Conservation (phyloP, 106 monocot genomes). For the Amphibolis antarctica region DNA sequence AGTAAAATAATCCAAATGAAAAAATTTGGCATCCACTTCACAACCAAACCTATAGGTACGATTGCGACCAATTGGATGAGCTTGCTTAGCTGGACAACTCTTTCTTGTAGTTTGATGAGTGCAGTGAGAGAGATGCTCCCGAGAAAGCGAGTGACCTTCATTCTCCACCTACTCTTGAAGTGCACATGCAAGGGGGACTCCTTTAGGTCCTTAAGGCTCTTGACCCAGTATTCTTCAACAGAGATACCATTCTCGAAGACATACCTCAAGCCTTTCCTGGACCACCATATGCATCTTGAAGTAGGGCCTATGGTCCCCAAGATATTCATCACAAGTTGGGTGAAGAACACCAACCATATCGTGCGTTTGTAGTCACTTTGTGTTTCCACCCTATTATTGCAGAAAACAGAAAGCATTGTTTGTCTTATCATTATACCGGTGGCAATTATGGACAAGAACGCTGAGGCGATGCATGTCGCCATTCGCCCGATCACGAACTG, state of each 20-base stretch:
- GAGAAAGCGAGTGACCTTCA: neutral
- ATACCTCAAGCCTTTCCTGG: neutral
- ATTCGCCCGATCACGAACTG: conserved; percentile 13
- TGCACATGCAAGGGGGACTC: neutral
- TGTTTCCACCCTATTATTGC: too few relatives aligned
- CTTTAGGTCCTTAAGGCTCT: conserved; percentile 4
- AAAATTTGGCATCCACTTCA: neutral
- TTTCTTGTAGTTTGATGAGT: conserved; percentile 1
- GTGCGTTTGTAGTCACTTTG: neutral
- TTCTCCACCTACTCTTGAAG: neutral
- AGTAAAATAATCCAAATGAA: neutral
- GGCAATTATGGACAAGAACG: conserved; percentile 3
- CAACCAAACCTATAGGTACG: neutral
- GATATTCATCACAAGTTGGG: neutral
- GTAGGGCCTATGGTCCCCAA: conserved; percentile 14
- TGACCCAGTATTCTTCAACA: conserved; percentile 9
- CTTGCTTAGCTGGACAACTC: conserved; percentile 1
- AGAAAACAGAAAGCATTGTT: too few relatives aligned
- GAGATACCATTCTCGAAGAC: neutral
- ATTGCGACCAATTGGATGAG: conserved; percentile 2
- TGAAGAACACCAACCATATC: neutral
- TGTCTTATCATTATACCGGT: neutral
- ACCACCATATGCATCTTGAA: conserved; percentile 3
- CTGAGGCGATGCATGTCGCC: conserved; percentile 12
- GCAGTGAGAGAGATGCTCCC: neutral